Base-by-base conservation (phyloP, 2,329 filamentous ascomycete genomes). In the Aspergillus sp. region DNA sequence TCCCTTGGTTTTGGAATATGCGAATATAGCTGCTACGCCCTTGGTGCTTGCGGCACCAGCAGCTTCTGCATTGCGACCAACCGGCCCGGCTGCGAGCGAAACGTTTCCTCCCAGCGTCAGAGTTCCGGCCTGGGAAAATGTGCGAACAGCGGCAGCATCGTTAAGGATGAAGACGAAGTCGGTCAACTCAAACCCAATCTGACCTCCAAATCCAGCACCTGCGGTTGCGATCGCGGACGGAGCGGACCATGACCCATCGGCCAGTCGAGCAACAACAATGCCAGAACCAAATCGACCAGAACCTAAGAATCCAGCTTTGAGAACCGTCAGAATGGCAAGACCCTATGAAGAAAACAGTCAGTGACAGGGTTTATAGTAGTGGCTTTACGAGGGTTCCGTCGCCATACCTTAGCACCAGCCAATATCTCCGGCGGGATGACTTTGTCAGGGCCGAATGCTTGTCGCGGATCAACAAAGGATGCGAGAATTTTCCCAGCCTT, bases 121-220 rank as follows among this genome's bases (percentile, higher is more conserved):
- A 54, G 90, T 93, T 4, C 95, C 95, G 40, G 89, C 87, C 75
- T 98, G 93, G 6, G 93, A 91, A 76, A 99, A 98, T 8, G 93
- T 93, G 75, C 91, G 91, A 64, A 99, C 93, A 45, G 95, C 93
- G 58, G 82, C 86, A 43, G 87, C 81, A 71, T 99, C 93, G 78
- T 99, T 99, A 64, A 99, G 87, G 64, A 99, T 97, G 78, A 99
- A 98, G 73, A 99, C 95, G 72, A 99, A 99, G 64, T 81, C 79
- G 35, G 79, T 81, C 59, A 81, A 68, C 62, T 81, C 79, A 63
- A 81, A 81, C 4, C 79, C 79, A 60, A 81, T 81, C 61, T 81
- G 79, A 49, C 79, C 79, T 61, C 79, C 79, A 52, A 81, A 79
- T 21, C 79, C 79, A 27, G 77, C 79, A 58, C 79, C 79, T 11